Evolutionary conservation across 2,329 filamentous ascomycete genomes (phyloP), one percentile per base, ranked within the genome.

Genomic region (Fusarium dlaminii): DNA sequence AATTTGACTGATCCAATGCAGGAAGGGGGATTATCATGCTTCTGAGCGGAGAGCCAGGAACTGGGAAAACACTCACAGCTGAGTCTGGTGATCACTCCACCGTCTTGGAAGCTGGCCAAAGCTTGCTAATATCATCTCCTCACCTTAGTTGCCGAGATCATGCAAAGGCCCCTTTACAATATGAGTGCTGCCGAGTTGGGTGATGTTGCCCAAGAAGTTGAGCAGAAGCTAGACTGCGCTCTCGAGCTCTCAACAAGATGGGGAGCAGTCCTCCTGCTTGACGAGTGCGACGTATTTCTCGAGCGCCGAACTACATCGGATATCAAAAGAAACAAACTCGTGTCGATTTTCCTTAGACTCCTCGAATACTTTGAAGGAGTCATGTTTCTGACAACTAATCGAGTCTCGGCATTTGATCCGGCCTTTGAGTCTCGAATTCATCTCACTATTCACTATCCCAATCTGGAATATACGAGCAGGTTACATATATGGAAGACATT

Each of bases 161-260:
- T 69, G 68, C 48, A 58, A 17, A 70, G 52, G 5, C 67, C 65
- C 2, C 22, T 70, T 3, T 66, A 71, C 9, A 54, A 52, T 4
- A 62, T 71, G 61, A 58, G 66, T 13, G 68, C 66, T 7, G 61
- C 49, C 9, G 61, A 70, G 22, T 24, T 71, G 7, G 68, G 66
- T 4, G 51, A 66, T 24, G 18, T n/a, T 6, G 56, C 56, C 0
- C 27, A 55, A 27, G 66, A 66, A 22, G 66, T 70, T 5, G 66
- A 71, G 8, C 18, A 42, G 12, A 55, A 55, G 22, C 36, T 71
- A 11, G 42, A 46, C 29, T 68, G 49, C 11, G 46, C 60, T 22
- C 66, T 66, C 9, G 67, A 70, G 11, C 45, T 70, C 1, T 71
- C 66, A 7, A 70, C 66, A 34, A 66, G 32, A 57, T 70, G 68